Evolutionary conservation across 192 early-diverging fungal species (phyloP), one percentile per base, ranked within the genome.

Genomic region (Podila verticillata): DNA sequence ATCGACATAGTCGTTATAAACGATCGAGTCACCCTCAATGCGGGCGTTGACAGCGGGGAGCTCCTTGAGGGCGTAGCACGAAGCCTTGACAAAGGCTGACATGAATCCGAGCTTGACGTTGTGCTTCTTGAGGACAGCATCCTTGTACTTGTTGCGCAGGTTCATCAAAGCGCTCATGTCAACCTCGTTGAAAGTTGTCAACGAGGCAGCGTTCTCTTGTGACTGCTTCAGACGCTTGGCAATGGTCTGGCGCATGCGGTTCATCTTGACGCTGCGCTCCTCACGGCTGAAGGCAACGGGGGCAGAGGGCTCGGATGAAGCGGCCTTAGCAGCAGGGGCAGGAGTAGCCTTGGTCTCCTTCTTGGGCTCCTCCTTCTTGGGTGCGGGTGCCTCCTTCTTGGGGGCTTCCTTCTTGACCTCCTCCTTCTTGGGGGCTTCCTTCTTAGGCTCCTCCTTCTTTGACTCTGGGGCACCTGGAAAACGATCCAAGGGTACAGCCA

Each of bases 161-260:
- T 94, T 90, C 65, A 99, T 96, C 56, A 99, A 84, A 84, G 93
- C 94, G 82, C 90, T 93, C 98, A 99, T 99, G 83, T 99, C 98
- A 35, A 99, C 90, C 88, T 99, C 98, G 88, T 99, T 99, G 86
- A 99, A 99, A 29, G 98, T 99, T n/a, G 98, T 99, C 70, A 99
- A 89, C 56, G 96, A 93, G 28, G 98, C 98, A 10, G 98, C 98
- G 56, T 90, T 95, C 84, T 96, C 92, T 87, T 99, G 98, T 48
- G 97, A 95, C 83, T 96, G 93, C 92, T 99, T 99, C 81, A 99
- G 84, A 57, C 96, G 93, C 85, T 93, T 92, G 54, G 98, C 88
- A 66, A 99, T 99, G 63, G 92, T 91, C 81, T 92, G 83, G 30
- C 98, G 94, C 98, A 99, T 99, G 68, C 97, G 93, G 89, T 90